Conservation (phyloP, 2,329 filamentous ascomycete species). For the Exutisphaerella laricina region DNA sequence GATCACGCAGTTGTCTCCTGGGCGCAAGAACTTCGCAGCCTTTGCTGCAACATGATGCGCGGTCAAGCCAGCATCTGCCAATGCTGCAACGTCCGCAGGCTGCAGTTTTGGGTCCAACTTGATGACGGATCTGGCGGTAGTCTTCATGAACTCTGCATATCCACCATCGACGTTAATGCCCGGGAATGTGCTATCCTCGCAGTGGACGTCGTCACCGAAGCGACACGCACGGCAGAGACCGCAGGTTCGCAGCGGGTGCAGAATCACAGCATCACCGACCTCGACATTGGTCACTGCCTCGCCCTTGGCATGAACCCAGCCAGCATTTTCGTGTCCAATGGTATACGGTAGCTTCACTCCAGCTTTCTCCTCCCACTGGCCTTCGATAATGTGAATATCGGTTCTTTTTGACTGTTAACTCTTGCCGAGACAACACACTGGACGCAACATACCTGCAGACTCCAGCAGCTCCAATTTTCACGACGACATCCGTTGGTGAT, state of each 20-base stretch:
- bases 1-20: slow-evolving; percentile 23
- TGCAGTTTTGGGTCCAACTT: slow-evolving; percentile 24
- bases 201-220: slow-evolving; percentile 26
- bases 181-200: slow-evolving; percentile 22
- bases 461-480: slow-evolving; percentile 27
- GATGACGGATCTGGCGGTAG: slow-evolving; percentile 25
- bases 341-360: slow-evolving; percentile 24
- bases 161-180: slow-evolving; percentile 26
- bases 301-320: slow-evolving; percentile 23
- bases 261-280: slow-evolving; percentile 24
- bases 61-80: slow-evolving; percentile 25
- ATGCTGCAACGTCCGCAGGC: slow-evolving; percentile 25
- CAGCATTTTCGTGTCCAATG: slow-evolving; percentile 26
- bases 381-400: slow-evolving; percentile 27
- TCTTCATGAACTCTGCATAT: slow-evolving; percentile 26
- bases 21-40: slow-evolving; percentile 21
- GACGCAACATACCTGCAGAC: slow-evolving; percentile 18
- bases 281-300: slow-evolving; percentile 19
- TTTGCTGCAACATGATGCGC: slow-evolving; percentile 25
- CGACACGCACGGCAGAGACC: slow-evolving; percentile 25
- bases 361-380: slow-evolving; percentile 24
- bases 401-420: too few species aligned
- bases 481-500: slow-evolving; percentile 24
- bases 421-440: too few species aligned
- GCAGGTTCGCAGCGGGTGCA: slow-evolving; percentile 25